Evolutionary conservation across 805 yeast species (phyloP), one percentile per base, ranked within the genome.

Genomic region (Metschnikowia picachoensis): DNA sequence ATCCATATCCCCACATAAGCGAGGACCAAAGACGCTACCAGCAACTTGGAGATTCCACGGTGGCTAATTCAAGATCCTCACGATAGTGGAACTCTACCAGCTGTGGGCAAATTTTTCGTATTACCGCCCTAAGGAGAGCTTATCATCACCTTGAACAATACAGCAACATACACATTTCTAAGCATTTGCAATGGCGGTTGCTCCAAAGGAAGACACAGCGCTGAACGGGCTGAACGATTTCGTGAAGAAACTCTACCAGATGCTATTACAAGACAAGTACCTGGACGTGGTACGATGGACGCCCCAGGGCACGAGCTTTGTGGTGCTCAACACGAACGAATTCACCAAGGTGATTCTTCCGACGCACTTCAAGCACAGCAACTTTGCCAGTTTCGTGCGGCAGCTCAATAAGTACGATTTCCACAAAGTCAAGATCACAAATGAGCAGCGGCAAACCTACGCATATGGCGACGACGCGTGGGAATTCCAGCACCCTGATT

Each of bases 351-450:
- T 84, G 42, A 86, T 94, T 12, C 76, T 94, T 41, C 98, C 98
- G 13, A 80, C 83, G 42, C 96, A 92, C 66, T 94, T 94, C 73
- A 92, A 91, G 60, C 99, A 94, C 67, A 80, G 89, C 47, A 94
- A 94, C 68, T 94, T 92, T 68, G 92, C 98, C 32, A 81, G 91
- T 56, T 92, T 92, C 70, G 98, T 92, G 16, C 79, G 99, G 38
- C 99, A 94, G 64, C 74, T 94, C 58, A 94, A 94, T 74, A 94
- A 94, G 67, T 94, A 94, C 62, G 99, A 92, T 66, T 94, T 94
- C 72, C 99, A 94, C 73, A 94, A 94, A 68, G 95, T 94, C 37
- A 87, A 92, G 61, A 74, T 80, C 38, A 72, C 86, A 35, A 78
- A 74, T 47, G 90, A 82, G 55, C 86, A 80, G 50, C 77, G 76